phyloP scores from a whole-genome alignment of 2,329 filamentous ascomycete genomes.

The Ceratocystiopsis minuta region DNA sequence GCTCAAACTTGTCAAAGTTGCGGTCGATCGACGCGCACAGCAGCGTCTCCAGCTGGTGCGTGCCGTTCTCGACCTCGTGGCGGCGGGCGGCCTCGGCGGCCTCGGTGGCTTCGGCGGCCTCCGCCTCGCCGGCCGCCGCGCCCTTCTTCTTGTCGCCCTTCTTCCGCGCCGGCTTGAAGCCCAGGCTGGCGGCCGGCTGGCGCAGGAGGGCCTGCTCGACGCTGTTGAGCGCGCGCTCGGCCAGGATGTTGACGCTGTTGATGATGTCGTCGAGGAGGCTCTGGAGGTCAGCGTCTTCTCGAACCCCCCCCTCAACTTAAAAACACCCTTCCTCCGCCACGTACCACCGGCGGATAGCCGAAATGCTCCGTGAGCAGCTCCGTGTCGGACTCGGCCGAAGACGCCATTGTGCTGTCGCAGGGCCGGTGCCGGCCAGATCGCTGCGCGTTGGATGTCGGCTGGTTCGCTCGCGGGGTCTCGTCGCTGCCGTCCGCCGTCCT shows the following conservation, averaged over 20 bases:
- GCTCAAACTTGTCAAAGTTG: constrained; percentile 73
- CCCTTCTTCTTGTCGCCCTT: constrained; percentile 1
- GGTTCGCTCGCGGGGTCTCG: too few species aligned
- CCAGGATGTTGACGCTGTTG: constrained; percentile 85
- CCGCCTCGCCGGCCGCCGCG: constrained; percentile 1
- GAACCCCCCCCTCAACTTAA: too few species aligned
- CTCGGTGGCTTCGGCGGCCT: constrained; percentile 2
- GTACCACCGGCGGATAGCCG: constrained; percentile 77
- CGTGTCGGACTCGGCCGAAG: constrained; percentile 26
- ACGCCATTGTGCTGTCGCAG: constrained; percentile 11
- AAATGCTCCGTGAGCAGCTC: constrained; percentile 87
- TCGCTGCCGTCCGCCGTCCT: too few species aligned
- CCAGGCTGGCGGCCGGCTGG: constrained; percentile 56
- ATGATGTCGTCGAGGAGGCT: constrained; percentile 95
- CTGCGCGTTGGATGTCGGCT: too few species aligned
- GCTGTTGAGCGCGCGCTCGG: constrained; percentile 74
- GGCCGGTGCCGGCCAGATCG: too few species aligned
- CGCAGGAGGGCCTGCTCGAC: constrained; percentile 67
- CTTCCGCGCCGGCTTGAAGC: constrained; percentile 42
- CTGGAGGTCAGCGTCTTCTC: constrained; percentile 24
- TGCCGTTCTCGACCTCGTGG: constrained; percentile 72
- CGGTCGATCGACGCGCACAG: constrained; percentile 67
- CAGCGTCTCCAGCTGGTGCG: constrained; percentile 68
- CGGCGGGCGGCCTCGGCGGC: constrained; percentile 29
- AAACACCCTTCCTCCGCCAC: constrained; percentile 13